Percentiles rank a stretch among this genome's conserved stretches.
Conservation (phyloP, 257 asterid genomes). For the Hygrophila difformis region DNA sequence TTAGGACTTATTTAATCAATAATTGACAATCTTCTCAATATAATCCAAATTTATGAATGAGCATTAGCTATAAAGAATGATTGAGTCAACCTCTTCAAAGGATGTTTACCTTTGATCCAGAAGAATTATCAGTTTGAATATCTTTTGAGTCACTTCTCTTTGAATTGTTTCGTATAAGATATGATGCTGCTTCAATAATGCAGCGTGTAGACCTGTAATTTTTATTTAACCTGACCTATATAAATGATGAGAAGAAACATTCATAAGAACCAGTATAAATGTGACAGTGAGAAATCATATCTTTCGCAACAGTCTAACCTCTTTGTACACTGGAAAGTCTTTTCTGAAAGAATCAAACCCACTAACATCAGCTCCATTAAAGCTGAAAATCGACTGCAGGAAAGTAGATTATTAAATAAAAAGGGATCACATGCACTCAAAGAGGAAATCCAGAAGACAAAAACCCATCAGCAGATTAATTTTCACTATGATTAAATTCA, state of each 20-base stretch:
- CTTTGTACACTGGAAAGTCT: conserved; percentile 85
- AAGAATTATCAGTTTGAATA: conserved; percentile 65
- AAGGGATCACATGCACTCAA: background rate
- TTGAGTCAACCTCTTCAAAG: background rate
- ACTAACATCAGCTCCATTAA: conserved; percentile 86
- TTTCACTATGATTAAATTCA: conserved; percentile 23
- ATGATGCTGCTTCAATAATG: conserved; percentile 89
- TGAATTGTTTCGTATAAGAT: conserved; percentile 65
- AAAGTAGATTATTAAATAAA: conserved; percentile 6
- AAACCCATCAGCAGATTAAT: too few relatives aligned
- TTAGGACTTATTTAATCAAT: too few relatives aligned
- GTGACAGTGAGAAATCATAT: conserved; percentile 7
- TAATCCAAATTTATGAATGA: conserved; percentile 14
- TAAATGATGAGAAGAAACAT: conserved; percentile 18
- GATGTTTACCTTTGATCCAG: conserved; percentile 71
- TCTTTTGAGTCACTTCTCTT: conserved; percentile 63
- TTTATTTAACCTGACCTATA: conserved; percentile 74
- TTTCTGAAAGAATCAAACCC: conserved; percentile 90
- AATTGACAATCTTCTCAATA: too few relatives aligned
- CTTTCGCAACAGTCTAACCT: conserved; percentile 43
- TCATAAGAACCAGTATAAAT: conserved; percentile 11
- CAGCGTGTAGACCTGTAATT: conserved; percentile 91
- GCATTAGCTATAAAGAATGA: background rate
- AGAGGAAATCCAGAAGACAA: conserved; percentile 12
- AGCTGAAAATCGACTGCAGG: conserved; percentile 87